Base-by-base conservation (phyloP, 768 basidiomycete species). In the Pisolithus marmoratus region DNA sequence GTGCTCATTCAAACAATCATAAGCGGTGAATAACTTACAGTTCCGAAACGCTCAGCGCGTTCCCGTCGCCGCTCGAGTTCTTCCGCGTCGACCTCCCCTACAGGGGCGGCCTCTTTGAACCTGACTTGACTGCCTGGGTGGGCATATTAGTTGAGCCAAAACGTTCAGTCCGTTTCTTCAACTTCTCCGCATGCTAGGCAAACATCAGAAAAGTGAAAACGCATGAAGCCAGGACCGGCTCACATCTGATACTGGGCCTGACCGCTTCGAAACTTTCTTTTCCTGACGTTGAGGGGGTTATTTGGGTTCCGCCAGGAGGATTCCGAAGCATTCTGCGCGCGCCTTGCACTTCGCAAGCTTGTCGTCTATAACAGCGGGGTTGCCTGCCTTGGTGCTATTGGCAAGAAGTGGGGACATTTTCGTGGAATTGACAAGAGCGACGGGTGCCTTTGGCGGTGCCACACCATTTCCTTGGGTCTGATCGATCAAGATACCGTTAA, bases 241-340 rank as follows among this genome's bases (percentile, higher is more conserved):
- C 15, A 29, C 43, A 27, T 44, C 31, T 19, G 20, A 8, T 1
- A 34, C 14, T 54, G 24, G 62, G 38, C 19, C 22, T 36, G 50
- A 7, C 20, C 15, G 20, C n/a, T n/a, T n/a, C 5, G 31, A 53
- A 5, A 23, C 43, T 12, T 59, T 54, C 49, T 59, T 64, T 2
- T 52, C 46, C 5, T 59, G 57, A 50, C 63, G 57, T 38, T 62
- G 49, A 45, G 67, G 64, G 55, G 70, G 47, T 43, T 64, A 53
- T 5, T 61, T 52, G 24, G 77, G 73, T 45, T 72, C 72, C 8
- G 84, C 78, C 8, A 84, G 60, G 4, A 83, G 77, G n/a, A 84
- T 81, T 29, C 83, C 83, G 57, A 88, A 87, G n/a, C 86, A 80
- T n/a, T 73, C 82, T 5, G 85, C 85, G 40, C 86, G 80, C 40